Evolutionary conservation across 345 rosid species (phyloP).

Genomic region (Schrenkiella parvula): DNA sequence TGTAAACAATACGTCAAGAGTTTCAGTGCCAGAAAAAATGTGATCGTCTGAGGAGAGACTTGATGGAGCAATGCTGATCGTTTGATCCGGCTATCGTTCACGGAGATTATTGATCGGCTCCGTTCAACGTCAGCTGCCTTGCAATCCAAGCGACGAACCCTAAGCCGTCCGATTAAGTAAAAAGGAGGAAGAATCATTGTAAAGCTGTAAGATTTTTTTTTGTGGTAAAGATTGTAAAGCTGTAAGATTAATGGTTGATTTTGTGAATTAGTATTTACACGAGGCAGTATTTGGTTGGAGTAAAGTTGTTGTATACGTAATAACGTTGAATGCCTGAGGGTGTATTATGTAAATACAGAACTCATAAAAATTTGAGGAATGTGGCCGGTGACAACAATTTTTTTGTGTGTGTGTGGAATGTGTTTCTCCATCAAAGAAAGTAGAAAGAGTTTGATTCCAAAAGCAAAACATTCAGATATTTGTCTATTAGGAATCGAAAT

Average conservation of each 20-base stretch:
- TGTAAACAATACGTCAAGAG: conserved; percentile 64
- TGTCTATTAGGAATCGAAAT: neutral
- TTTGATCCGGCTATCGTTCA: conserved; percentile 58
- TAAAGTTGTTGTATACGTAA: neutral
- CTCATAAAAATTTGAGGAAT: neutral
- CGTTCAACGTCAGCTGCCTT: conserved; percentile 46
- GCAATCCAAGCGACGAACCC: conserved; percentile 42
- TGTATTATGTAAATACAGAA: neutral
- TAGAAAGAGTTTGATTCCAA: neutral
- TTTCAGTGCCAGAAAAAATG: conserved; percentile 55
- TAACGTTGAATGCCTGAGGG: neutral
- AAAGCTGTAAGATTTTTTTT: neutral
- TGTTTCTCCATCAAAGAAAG: neutral
- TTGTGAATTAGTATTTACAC: neutral
- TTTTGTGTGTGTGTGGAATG: neutral
- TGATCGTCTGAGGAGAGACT: conserved; percentile 50
- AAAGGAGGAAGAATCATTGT: neutral
- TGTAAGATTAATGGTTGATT: neutral
- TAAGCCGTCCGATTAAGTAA: neutral
- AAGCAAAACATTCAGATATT: neutral
- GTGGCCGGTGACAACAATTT: neutral
- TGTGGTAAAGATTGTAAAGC: no score
- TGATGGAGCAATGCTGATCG: conserved; percentile 81
- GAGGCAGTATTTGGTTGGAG: neutral
- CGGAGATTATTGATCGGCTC: conserved; percentile 57